Evolutionary conservation across 805 yeast species (phyloP), one percentile per base, ranked within the genome.

Genomic region (Kazachstania psychrophila): DNA sequence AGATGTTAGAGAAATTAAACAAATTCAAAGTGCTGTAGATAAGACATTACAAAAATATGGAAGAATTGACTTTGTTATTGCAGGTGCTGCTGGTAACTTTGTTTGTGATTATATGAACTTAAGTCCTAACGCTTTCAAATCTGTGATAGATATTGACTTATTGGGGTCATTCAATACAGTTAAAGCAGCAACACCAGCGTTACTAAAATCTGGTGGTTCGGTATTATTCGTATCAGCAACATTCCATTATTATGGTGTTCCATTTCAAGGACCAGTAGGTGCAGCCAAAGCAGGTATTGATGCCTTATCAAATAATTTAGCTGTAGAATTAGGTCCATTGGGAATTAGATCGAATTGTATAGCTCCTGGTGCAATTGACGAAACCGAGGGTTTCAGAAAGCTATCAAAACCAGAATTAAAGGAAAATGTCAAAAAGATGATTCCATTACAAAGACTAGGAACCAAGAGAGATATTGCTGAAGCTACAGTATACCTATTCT

Each of bases 261-360:
- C 95, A 11, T 77, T 81, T 64, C 96, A 89, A 61, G 51, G 77
- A 5, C 96, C 89, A 52, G 96, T 87, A 3, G 80, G 88, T 5
- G 96, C 96, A 0, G 96, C 96, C 3, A 89, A 89, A 61, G 95
- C 96, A 1, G 97, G 96, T 18, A 71, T 89, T 28, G 97, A 89
- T 57, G 94, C 96, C 3, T 65, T 88, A 25, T 75, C 85, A 19
- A 77, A 80, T 45, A 79, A 87, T 2, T 61, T 88, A 41, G 94
- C 96, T 2, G 92, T 87, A 5, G 97, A 88, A 61, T 67, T 85
- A 37, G 96, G 96, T 1, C 95, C 96, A 2, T 56, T 84, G 38
- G 96, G 96, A 5, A 71, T 88, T 30, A 72, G 92, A 39, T 72
- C 77, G 31, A 88, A 89, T 57, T 76, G 83, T 51, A 73, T 88